A percentile compares a stretch with the other conserved stretches of the same genome.
Evolutionary conservation across 345 rosid genomes (phyloP).

Genomic region (Trapa bicornis): DNA sequence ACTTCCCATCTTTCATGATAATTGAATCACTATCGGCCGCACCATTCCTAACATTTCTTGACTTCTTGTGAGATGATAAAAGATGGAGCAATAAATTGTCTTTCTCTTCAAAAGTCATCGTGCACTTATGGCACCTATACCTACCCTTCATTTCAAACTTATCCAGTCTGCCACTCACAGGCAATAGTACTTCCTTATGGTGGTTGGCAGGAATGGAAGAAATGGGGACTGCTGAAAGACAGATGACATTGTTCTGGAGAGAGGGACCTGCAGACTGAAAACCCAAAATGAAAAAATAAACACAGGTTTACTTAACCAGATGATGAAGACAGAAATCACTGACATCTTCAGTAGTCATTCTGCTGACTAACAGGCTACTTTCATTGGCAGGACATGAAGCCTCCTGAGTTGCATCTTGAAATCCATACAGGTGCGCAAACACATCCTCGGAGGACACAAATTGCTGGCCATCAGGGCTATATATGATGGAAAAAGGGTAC

Average conservation of each 20-base stretch:
- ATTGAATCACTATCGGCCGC: slow-evolving; percentile 14
- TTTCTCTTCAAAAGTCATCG: slow-evolving; percentile 20
- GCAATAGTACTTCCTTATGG: slow-evolving; percentile 8
- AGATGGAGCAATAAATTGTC: slow-evolving; percentile 35
- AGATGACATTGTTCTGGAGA: slow-evolving; percentile 8
- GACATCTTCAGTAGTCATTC: slow-evolving; percentile 23
- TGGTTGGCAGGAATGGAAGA: slow-evolving; percentile 15
- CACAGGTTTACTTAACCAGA: neutral
- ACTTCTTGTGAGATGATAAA: slow-evolving; percentile 24
- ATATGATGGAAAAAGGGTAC: slow-evolving; percentile 13
- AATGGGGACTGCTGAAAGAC: slow-evolving; percentile 14
- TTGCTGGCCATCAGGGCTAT: slow-evolving; percentile 69
- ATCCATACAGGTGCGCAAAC: slow-evolving; percentile 32
- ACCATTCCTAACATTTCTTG: slow-evolving; percentile 17
- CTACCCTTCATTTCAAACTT: slow-evolving; percentile 11
- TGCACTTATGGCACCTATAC: slow-evolving; percentile 39
- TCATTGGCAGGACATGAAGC: slow-evolving; percentile 13
- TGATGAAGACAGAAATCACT: slow-evolving; percentile 7
- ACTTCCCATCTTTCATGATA: slow-evolving; percentile 30
- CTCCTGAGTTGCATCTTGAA: slow-evolving; percentile 21
- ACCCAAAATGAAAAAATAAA: slow-evolving; percentile 3
- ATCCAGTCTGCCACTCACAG: slow-evolving; percentile 10
- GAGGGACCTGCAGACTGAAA: slow-evolving; percentile 23
- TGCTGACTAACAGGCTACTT: slow-evolving; percentile 10
- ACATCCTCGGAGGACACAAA: slow-evolving; percentile 65